Evolutionary conservation across 305 asterid genomes (phyloP).

Genomic region (Caryopteris hybrid): DNA sequence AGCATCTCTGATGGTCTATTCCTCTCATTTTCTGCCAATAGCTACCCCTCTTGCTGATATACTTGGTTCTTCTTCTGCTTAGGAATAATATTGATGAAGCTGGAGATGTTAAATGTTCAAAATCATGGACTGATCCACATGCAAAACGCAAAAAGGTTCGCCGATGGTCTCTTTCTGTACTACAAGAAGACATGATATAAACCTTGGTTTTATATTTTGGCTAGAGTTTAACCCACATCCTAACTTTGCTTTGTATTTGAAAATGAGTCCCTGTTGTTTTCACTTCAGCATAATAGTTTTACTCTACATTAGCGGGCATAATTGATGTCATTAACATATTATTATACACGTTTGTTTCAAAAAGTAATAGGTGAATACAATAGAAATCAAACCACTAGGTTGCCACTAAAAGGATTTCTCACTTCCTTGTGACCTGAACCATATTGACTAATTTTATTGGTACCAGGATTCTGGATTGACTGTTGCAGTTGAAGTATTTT

Average conservation of each 20-base stretch:
- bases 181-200: background rate
- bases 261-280: background rate
- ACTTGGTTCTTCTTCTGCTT: slow-evolving; percentile 24
- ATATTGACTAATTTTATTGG: background rate
- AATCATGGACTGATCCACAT: slow-evolving; percentile 55
- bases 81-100: slow-evolving; percentile 45
- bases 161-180: slow-evolving; percentile 18
- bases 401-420: slow-evolving; percentile 7
- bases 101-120: slow-evolving; percentile 34
- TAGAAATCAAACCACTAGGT: background rate
- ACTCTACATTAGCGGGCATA: background rate
- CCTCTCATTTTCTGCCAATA: slow-evolving; percentile 17
- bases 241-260: background rate
- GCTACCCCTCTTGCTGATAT: slow-evolving; percentile 24
- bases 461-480: background rate
- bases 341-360: too few relatives aligned
- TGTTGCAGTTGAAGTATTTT: slow-evolving; percentile 8
- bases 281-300: background rate
- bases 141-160: slow-evolving; percentile 58
- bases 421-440: background rate
- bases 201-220: background rate
- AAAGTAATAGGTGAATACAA: slow-evolving; percentile 5
- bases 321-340: slow-evolving; percentile 4
- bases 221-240: background rate
- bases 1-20: slow-evolving; percentile 15